Conservation (phyloP, 306 rosid species). For the Cicer pinnatifidum region DNA sequence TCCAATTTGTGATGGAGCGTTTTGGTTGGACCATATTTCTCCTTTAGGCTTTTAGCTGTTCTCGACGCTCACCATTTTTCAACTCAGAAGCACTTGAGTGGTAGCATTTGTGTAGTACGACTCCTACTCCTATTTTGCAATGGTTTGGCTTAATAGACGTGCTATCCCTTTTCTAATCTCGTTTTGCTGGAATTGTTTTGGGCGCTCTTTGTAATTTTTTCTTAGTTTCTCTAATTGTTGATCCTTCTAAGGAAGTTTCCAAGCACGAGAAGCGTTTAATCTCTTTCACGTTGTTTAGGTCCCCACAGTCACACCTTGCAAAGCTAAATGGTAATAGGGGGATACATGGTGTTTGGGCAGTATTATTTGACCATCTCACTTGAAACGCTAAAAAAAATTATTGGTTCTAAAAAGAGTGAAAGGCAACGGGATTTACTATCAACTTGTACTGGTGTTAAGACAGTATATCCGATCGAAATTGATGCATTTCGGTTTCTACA, state of each 20-base stretch:
- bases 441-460: no score
- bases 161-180: neutral
- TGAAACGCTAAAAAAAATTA: no score
- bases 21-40: neutral
- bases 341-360: no score
- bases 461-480: no score
- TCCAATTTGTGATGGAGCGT: neutral
- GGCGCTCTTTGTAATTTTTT: neutral
- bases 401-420: no score
- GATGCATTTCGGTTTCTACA: no score
- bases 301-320: neutral
- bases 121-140: neutral
- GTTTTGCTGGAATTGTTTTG: neutral
- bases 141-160: neutral
- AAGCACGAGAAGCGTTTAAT: neutral
- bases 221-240: neutral
- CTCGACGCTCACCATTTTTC: neutral
- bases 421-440: no score
- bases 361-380: no score
- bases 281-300: neutral
- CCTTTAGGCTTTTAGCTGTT: neutral
- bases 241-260: neutral
- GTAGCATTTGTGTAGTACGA: no score
- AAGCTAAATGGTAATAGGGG: no score
- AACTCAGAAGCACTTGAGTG: neutral